phyloP scores from a whole-genome alignment of 2,329 filamentous ascomycete genomes.

The Xylaria sp. region DNA sequence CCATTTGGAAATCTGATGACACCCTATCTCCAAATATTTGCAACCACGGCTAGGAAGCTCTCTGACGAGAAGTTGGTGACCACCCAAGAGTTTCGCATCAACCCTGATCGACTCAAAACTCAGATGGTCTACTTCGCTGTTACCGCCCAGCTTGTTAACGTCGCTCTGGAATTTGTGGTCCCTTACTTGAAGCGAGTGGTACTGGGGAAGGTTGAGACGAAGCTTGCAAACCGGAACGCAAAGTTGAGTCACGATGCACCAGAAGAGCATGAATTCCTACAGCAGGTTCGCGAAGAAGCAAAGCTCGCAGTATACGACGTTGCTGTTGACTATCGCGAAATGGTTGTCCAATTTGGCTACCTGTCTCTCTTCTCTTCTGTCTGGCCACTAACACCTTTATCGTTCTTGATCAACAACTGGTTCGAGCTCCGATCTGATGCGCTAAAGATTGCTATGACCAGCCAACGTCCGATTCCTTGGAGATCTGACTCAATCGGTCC shows the following conservation, averaged over 20 bases:
- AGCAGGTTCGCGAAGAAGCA: conserved; percentile 83
- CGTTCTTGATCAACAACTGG: conserved; percentile 96
- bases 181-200: conserved; percentile 85
- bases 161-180: conserved; percentile 84
- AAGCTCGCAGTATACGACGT: conserved; percentile 89
- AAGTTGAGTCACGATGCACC: conserved; percentile 70
- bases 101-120: conserved; percentile 83
- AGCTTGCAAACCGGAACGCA: conserved; percentile 65
- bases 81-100: conserved; percentile 78
- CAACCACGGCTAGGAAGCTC: conserved; percentile 77
- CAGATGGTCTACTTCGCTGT: conserved; percentile 98
- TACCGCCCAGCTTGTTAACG: conserved; percentile 90
- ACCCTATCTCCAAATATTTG: conserved; percentile 87
- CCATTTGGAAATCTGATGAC: conserved; percentile 87
- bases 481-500: conserved; percentile 94
- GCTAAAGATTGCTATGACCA: conserved; percentile 90
- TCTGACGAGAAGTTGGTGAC: conserved; percentile 78
- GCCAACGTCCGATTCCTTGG: conserved; percentile 89
- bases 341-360: conserved; percentile 88
- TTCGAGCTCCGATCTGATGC: conserved; percentile 92
- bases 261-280: conserved; percentile 83
- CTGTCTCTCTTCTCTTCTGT: conserved; percentile 90
- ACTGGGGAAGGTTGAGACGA: conserved; percentile 78
- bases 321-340: conserved; percentile 89
- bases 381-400: conserved; percentile 91